A percentile compares a stretch with the other conserved stretches of the same genome.
phyloP scores from a whole-genome alignment of 1,284 basidiomycete species.

The Ustilago crameri region DNA sequence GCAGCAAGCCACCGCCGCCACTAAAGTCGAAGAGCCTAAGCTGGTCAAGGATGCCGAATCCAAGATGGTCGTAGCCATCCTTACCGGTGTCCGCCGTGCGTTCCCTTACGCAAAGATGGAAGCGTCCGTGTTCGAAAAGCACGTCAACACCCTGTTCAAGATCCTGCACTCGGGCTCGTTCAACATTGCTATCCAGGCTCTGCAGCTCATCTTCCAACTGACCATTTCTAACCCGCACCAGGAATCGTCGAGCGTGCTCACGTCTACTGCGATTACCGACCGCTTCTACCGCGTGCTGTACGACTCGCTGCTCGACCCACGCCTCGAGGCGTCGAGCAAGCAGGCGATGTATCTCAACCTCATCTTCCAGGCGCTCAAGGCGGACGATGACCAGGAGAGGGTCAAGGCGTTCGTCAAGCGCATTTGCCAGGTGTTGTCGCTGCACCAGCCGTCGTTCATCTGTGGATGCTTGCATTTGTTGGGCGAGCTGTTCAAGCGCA shows the following conservation, averaged over 20 bases:
- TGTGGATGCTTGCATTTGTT: conserved; percentile 82
- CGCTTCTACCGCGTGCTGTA: conserved; percentile 94
- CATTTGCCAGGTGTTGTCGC: conserved; percentile 83
- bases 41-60: conserved; percentile 74
- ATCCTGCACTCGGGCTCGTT: conserved; percentile 91
- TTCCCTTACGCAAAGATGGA: conserved; percentile 86
- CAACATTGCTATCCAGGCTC: conserved; percentile 94
- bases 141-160: conserved; percentile 92
- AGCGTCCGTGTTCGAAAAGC: conserved; percentile 79
- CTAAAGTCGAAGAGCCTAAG: conserved; percentile 47
- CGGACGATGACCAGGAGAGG: conserved; percentile 76
- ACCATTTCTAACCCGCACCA: conserved; percentile 37
- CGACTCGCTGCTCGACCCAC: conserved; percentile 83
- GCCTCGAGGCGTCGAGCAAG: conserved; percentile 86
- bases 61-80: conserved; percentile 86
- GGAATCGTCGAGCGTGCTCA: conserved; percentile 34
- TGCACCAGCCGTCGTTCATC: conserved; percentile 85
- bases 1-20: conserved; percentile 13
- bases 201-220: conserved; percentile 91
- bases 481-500: conserved; percentile 77
- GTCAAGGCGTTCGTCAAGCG: conserved; percentile 86
- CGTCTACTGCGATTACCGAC: conserved; percentile 67
- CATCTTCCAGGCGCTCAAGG: conserved; percentile 90
- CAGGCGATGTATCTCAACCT: conserved; percentile 98
- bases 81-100: conserved; percentile 95